Evolutionary conservation across 139 green algal genomes (phyloP).

Genomic region (Closterium sp.): DNA sequence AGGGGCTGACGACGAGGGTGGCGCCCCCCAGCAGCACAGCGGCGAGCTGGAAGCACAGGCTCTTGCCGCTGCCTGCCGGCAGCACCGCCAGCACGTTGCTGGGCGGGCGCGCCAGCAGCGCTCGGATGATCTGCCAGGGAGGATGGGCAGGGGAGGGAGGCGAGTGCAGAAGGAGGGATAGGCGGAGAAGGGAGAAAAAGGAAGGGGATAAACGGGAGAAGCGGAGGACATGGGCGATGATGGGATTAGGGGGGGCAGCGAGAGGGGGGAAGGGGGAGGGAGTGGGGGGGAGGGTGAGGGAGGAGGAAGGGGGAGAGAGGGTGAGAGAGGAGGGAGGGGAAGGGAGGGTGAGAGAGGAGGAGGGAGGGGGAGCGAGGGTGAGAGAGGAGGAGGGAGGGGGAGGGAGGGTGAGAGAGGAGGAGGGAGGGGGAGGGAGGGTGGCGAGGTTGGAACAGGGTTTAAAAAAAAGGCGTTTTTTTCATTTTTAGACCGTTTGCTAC

Average conservation of each 20-base stretch:
- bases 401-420: background rate
- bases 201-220: background rate
- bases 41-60: slow-evolving; percentile 74
- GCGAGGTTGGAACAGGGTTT: background rate
- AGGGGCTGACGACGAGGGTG: slow-evolving; percentile 66
- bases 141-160: background rate
- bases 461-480: no score
- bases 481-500: no score
- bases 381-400: background rate
- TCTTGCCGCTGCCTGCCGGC: slow-evolving; percentile 79
- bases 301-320: background rate
- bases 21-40: slow-evolving; percentile 55
- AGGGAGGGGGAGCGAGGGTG: background rate
- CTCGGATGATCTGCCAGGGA: background rate
- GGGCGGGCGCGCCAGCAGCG: background rate
- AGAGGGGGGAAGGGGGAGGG: background rate
- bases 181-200: background rate
- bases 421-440: background rate
- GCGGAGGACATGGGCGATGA: background rate
- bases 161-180: background rate
- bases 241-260: background rate
- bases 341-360: background rate
- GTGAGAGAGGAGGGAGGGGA: background rate
- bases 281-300: background rate
- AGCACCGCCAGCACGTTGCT: slow-evolving; percentile 83